Percentiles rank a stretch among this genome's conserved stretches.
These are phyloP conservation scores for Hansenula lynferdii DNA, from an alignment of 1,139 yeast genomes.

Conservation along the genomic window DNA sequence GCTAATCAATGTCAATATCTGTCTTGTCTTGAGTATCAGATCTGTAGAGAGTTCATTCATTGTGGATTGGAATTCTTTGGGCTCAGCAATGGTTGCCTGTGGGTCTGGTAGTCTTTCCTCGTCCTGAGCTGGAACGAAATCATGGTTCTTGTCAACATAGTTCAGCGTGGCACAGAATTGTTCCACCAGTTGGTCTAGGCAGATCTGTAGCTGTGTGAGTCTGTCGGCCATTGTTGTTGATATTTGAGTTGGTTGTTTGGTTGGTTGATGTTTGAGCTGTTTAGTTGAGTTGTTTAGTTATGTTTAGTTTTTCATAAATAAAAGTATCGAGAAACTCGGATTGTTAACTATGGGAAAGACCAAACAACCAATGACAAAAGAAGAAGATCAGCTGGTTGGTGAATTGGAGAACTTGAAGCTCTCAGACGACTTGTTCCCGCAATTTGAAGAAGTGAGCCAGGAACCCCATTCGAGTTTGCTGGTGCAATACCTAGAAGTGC, in stretches of 20 bases:
- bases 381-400: neutral
- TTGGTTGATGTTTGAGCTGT: neutral
- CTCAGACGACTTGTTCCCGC: slow-evolving; percentile 16
- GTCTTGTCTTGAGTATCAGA: slow-evolving; percentile 79
- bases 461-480: neutral
- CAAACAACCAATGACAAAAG: neutral
- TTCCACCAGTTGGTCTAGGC: slow-evolving; percentile 86
- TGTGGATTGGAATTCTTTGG: slow-evolving; percentile 41
- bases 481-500: slow-evolving; percentile 8
- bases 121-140: slow-evolving; percentile 42
- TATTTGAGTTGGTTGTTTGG: neutral
- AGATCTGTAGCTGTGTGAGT: slow-evolving; percentile 85
- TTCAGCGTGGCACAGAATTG: slow-evolving; percentile 90
- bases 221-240: slow-evolving; percentile 61
- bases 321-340: neutral
- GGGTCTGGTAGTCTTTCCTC: slow-evolving; percentile 54
- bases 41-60: slow-evolving; percentile 77
- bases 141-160: slow-evolving; percentile 73
- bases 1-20: slow-evolving; percentile 79
- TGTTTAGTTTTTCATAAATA: neutral
- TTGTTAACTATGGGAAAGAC: neutral
- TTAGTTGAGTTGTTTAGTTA: neutral
- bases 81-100: slow-evolving; percentile 31
- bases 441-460: slow-evolving; percentile 1
- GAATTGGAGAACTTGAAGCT: slow-evolving; percentile 2